Percentiles rank a stretch among this genome's conserved stretches.
phyloP scores from a whole-genome alignment of 352 stramenopile species.

The Phytophthora nicotianae region DNA sequence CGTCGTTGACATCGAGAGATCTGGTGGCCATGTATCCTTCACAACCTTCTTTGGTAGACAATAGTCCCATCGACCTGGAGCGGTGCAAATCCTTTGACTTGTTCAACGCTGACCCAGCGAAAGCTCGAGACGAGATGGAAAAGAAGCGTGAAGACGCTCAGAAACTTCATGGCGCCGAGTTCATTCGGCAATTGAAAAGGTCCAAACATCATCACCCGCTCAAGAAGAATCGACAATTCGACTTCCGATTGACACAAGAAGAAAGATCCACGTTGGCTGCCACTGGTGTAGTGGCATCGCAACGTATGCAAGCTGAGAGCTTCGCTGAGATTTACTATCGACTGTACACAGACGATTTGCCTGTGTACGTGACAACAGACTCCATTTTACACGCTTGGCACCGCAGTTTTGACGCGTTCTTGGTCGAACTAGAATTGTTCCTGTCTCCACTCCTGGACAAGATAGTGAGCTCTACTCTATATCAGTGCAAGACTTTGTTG shows the following conservation, averaged over 20 bases:
- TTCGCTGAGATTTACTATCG: conserved; percentile 40
- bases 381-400: conserved; percentile 48
- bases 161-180: background rate
- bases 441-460: no score
- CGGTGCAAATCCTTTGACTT: background rate
- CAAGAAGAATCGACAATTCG: background rate
- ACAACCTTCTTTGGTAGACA: no score
- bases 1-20: no score
- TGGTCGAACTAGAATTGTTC: no score
- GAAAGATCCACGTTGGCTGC: conserved; percentile 21
- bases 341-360: conserved; percentile 40
- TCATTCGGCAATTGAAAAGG: background rate
- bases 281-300: conserved; percentile 23
- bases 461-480: no score
- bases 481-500: no score
- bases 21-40: no score
- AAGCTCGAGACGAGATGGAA: background rate
- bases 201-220: background rate
- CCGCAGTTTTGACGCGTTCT: conserved; percentile 39
- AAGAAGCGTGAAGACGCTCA: background rate
- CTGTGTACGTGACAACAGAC: conserved; percentile 39
- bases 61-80: no score
- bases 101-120: background rate
- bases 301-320: conserved; percentile 27
- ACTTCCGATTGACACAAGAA: background rate